Base-by-base conservation (phyloP, 2,329 filamentous ascomycete genomes). In the Biscogniauxia sp. region DNA sequence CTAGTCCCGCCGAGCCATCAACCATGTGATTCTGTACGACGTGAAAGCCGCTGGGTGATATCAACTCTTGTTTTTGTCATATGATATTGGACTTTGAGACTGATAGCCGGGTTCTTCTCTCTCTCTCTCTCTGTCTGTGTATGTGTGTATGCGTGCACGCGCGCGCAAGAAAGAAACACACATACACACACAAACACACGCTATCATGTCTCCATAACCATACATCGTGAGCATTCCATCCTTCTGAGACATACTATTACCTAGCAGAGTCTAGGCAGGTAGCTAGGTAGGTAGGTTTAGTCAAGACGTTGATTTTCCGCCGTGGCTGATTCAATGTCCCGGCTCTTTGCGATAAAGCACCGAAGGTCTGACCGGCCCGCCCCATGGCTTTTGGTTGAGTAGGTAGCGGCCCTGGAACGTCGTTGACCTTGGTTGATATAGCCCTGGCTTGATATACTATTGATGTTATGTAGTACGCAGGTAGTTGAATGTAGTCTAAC, bases 351-450 rank as follows among this genome's bases (percentile, higher is more conserved):
- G 64, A 58, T 66, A 70, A 69, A 69, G 58, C 63, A 69, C 71
- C 71, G 70, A 73, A 68, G 64, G 61, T 69, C 70, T 69, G 66
- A 61, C 70, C 70, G 70, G 62, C 55, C 57, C 62, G 51, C 64
- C 64, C 62, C 65, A 58, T 65, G 65, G 59, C 65, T 66, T 62
- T 53, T 63, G 52, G 60, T 61, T 57, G 61, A 66, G 60, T 63
- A 63, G 67, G 60, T 63, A 63, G 67, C 59, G 66, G 65, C 61
- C 60, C 61, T 64, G 61, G 53, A 59, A 65, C 62, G 63, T 57
- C 57, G 62, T 68, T 68, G 61, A 64, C 63, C 62, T 62, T 65
- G 60, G 58, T 61, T 32, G 28, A 7, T 32, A 32, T 32, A 7
- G 11, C 28, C 28, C 28, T 32, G 28, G 28, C 28, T 32, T 32